phyloP scores from a whole-genome alignment of 192 early-diverging fungal genomes.

The Entophlyctis luteolus region DNA sequence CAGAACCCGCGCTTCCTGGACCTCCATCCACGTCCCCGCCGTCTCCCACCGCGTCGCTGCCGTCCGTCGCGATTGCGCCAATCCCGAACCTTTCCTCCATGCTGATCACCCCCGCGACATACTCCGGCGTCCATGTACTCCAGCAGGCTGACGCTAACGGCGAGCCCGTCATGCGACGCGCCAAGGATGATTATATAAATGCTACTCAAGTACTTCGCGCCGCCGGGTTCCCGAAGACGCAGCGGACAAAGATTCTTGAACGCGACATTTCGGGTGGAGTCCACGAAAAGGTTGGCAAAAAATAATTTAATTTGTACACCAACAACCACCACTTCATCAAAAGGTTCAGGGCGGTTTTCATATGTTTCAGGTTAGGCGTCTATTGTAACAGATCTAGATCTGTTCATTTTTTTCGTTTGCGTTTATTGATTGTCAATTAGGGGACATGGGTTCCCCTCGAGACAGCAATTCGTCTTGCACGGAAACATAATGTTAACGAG shows the following conservation, averaged over 20 bases:
- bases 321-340: neutral
- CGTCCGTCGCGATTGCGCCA: too few species aligned
- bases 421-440: neutral
- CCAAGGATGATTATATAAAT: slow-evolving; percentile 86
- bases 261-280: slow-evolving; percentile 81
- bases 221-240: slow-evolving; percentile 90
- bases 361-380: slow-evolving; percentile 27
- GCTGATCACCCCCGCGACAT: slow-evolving; percentile 38
- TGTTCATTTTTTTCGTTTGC: neutral
- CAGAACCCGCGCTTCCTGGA: too few species aligned
- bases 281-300: slow-evolving; percentile 86
- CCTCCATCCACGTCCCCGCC: too few species aligned
- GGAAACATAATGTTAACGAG: slow-evolving; percentile 21
- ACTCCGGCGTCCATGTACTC: slow-evolving; percentile 54
- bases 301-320: neutral
- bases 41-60: too few species aligned
- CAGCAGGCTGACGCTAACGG: slow-evolving; percentile 68
- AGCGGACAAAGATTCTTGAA: slow-evolving; percentile 89
- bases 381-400: too few species aligned
- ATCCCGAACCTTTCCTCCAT: too few species aligned
- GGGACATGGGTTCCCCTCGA: slow-evolving; percentile 32
- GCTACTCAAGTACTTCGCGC: slow-evolving; percentile 97
- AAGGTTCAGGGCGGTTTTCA: slow-evolving; percentile 32
- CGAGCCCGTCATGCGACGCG: slow-evolving; percentile 73
- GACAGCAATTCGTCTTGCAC: slow-evolving; percentile 16